Evolutionary conservation across 2,329 filamentous ascomycete genomes (phyloP), one percentile per base, ranked within the genome.

Genomic region (Penicillium griseofulvum): DNA sequence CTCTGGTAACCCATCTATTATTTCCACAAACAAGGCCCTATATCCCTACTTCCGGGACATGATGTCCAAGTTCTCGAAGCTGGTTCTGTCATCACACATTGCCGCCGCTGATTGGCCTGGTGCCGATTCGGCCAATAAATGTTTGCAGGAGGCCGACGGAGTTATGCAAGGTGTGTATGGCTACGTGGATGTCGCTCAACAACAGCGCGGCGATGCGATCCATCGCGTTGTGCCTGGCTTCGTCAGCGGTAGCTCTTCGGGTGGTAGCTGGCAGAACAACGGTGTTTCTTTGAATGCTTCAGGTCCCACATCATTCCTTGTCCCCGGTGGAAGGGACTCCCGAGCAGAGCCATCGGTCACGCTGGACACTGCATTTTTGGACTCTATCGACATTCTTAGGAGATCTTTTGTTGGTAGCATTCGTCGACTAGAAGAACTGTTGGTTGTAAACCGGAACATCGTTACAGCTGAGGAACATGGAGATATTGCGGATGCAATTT

Each of bases 51-150:
- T 99, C 76, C 83, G 94, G 51, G 94, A 97, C 71, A 97, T 97
- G 87, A 99, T 99, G 94, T 97, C 94, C 42, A 92, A 96, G 66
- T 99, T 99, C 73, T 97, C 94, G n/a, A 99, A 99, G 73, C 81
- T 99, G 10, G 94, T 99, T 42, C 87, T 99, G 46, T 99, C 94
- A 3, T 97, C 94, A 14, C 94, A 99, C 71, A 97, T 99, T 70
- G 94, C 94, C 37, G 91, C 93, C 6, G 90, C 93, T 33, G 94
- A 99, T 76, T 97, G 91, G 85, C 92, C 93, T 9, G 91, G 93
- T 52, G 87, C 90, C 16, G 94, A 99, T 73, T 95, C 93, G 0
- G 89, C 93, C 58, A 88, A 94, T 52, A 99, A 99, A 72, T 99
- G 94, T 68, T 76, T 97, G 62, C 91, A 95, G 71, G 94, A 99